phyloP scores from a whole-genome alignment of 2,329 filamentous ascomycete species.

The Beauveria rudraprayagi region DNA sequence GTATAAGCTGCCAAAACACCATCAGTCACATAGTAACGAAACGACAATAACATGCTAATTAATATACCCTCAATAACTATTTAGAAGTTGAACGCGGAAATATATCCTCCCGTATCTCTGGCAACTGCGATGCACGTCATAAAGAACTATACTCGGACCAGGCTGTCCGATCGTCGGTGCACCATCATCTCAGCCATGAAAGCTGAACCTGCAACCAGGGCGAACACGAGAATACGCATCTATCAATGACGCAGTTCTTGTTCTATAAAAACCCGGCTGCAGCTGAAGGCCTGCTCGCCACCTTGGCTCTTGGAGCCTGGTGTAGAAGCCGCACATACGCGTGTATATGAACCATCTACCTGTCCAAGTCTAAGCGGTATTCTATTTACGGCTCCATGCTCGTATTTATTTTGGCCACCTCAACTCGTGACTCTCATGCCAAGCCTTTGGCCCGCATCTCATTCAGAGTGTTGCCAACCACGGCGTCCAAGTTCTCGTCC shows the following conservation, averaged over 20 bases:
- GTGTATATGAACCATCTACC: not conserved
- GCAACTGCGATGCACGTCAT: not conserved
- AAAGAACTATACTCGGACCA: not conserved
- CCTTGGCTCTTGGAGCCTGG: not conserved
- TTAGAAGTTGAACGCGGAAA: not conserved
- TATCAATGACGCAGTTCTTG: not conserved
- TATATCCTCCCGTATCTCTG: not conserved
- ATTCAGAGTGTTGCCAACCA: conserved; percentile 29
- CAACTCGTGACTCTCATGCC: not conserved
- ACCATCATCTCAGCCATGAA: not conserved
- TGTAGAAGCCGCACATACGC: not conserved
- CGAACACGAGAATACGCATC: not conserved
- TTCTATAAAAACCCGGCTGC: not conserved
- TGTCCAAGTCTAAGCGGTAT: not conserved
- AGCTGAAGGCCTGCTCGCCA: not conserved
- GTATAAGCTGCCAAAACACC: no score
- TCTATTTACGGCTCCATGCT: not conserved
- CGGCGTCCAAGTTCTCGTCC: conserved; percentile 37
- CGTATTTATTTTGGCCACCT: not conserved
- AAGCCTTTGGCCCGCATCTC: conserved; percentile 11
- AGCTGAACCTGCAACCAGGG: not conserved
- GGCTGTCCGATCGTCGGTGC: not conserved
- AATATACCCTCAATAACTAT: no score
- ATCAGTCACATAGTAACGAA: no score
- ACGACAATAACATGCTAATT: no score